Base-by-base conservation (phyloP, 2,329 filamentous ascomycete species). In the Colletotrichum echinochloae region DNA sequence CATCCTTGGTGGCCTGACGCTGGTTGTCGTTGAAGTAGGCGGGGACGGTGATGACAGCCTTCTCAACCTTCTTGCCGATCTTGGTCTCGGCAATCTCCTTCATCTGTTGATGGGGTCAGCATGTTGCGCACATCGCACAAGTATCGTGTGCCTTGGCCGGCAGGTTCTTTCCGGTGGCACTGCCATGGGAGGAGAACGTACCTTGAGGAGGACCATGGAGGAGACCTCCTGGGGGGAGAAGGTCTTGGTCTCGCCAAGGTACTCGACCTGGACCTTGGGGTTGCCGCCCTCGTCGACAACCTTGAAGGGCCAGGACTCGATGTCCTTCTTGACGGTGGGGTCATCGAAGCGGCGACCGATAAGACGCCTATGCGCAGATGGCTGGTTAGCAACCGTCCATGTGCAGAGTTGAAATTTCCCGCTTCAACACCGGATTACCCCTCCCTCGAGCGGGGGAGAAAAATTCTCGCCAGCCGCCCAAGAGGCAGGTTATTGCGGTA, bases 1-100 rank as follows among this genome's bases (percentile, higher is more conserved):
- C 96, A 81, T 98, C 96, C 92, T 98, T 98, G 87, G 96, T 99
- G 76, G 96, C 94, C 87, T 98, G 96, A 87, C 96, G 93, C 89
- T 99, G 96, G 89, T 97, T 97, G 91, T 99, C 96, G 90, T 98
- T 98, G 94, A 99, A 99, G 90, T 99, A 99, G 82, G 96, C 96
- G 70, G 96, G 96, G 70, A 98, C 96, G 73, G 96, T 99, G 84
- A 99, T 95, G 83, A 99, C 96, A 75, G 96, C 96, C 91, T 98
- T 98, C 87, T 96, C 91, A 79, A 98, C 95, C 88, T 96, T 97
- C 92, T 97, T 97, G 85, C 94, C 96, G 79, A 99, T 91, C 90
- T 99, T 98, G 84, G 89, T 89, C 89, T 99, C 96, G 79, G 96
- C 96, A 82, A 98, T 94, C 87, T 99, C 96, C 90, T 97, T 97